phyloP scores from a whole-genome alignment of 345 rosid genomes.

The Heritiera fomes region DNA sequence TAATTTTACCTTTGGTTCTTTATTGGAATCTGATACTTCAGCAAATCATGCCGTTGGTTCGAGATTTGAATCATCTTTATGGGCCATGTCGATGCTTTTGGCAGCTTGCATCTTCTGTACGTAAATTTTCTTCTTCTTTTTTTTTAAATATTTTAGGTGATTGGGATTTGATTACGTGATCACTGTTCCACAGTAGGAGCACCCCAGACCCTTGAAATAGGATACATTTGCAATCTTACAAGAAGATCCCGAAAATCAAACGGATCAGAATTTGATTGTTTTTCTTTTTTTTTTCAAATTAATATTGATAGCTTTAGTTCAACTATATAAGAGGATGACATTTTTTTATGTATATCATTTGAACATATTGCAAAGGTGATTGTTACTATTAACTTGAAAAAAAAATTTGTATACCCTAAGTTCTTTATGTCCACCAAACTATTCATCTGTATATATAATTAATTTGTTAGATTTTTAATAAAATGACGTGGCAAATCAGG shows the following conservation, averaged over 20 bases:
- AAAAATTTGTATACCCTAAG: neutral
- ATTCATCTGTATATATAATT: neutral
- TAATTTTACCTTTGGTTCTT: conserved; percentile 51
- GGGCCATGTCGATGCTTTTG: conserved; percentile 23
- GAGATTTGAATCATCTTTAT: conserved; percentile 25
- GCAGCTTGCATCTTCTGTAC: conserved; percentile 8
- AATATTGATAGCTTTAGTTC: too few species aligned
- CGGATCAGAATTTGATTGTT: neutral
- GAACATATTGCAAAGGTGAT: neutral
- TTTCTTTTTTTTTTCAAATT: neutral
- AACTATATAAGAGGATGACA: neutral
- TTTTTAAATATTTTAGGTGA: neutral
- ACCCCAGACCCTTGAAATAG: neutral
- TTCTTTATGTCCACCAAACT: neutral
- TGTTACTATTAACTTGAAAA: neutral
- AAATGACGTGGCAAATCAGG: neutral
- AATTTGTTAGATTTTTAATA: neutral
- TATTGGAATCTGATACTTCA: conserved; percentile 66
- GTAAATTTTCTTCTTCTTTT: neutral
- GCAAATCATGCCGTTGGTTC: conserved; percentile 38
- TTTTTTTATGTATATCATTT: neutral
- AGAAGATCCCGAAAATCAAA: neutral
- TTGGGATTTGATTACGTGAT: neutral
- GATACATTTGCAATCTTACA: neutral
- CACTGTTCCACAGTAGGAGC: neutral